phyloP scores from a whole-genome alignment of 495 filamentous ascomycete species.

The Letharia lupina region DNA sequence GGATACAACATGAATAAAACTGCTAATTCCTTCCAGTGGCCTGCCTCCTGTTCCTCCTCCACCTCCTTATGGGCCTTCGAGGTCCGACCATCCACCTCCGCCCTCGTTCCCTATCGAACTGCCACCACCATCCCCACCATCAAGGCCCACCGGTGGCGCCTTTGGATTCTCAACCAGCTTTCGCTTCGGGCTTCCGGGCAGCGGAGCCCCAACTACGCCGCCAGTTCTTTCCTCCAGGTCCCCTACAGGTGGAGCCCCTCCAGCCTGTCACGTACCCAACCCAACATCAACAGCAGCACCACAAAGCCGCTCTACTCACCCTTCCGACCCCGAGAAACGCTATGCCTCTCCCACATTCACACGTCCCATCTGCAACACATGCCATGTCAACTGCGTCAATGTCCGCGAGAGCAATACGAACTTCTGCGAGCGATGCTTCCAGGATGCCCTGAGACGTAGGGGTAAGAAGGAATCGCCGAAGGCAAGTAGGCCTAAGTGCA shows the following conservation, averaged over 20 bases:
- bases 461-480: not conserved
- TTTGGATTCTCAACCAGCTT: not conserved
- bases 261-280: not conserved
- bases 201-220: not conserved
- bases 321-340: not conserved
- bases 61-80: not conserved
- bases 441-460: not conserved
- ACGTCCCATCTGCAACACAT: not conserved
- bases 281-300: not conserved
- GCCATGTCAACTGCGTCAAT: not conserved
- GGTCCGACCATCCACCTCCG: not conserved
- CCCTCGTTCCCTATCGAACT: not conserved
- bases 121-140: conserved; percentile 6
- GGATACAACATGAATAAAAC: not conserved
- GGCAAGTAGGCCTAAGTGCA: not conserved
- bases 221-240: not conserved
- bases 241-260: not conserved
- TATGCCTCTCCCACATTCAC: not conserved
- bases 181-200: not conserved
- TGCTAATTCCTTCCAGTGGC: not conserved
- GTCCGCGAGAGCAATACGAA: not conserved
- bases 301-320: not conserved
- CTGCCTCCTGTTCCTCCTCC: not conserved
- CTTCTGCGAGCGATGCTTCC: not conserved
- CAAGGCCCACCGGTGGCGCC: not conserved